These are phyloP conservation scores for Penicillium lividum DNA, from an alignment of 495 filamentous ascomycete genomes.

Conservation along the genomic window DNA sequence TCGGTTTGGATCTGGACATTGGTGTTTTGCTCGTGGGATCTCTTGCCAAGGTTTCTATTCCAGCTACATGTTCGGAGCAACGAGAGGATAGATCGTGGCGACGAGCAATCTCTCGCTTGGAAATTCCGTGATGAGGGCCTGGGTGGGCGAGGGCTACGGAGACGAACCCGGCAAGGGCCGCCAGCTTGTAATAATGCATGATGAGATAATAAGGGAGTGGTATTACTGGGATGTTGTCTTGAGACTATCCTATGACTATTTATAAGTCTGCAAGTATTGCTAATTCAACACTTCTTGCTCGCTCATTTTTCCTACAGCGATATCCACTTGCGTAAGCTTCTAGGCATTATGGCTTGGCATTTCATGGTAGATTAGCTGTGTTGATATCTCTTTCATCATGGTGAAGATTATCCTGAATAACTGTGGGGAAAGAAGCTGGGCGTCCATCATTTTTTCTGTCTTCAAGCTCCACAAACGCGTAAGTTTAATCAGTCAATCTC, in stretches of 20 bases:
- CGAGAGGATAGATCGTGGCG: neutral
- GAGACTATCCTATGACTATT: neutral
- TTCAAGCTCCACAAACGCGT: neutral
- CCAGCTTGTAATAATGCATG: neutral
- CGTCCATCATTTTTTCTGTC: neutral
- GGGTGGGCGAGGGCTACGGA: neutral
- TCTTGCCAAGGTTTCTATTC: neutral
- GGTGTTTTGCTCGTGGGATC: neutral
- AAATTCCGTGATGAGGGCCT: neutral
- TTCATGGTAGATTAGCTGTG: neutral
- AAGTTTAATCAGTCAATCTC: too few relatives aligned
- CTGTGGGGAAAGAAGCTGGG: neutral
- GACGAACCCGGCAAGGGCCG: neutral
- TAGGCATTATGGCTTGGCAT: neutral
- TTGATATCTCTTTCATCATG: neutral
- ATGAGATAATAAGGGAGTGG: neutral
- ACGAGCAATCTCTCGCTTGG: neutral
- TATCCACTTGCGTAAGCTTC: neutral
- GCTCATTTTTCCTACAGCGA: neutral
- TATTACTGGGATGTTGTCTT: neutral
- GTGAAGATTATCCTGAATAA: neutral
- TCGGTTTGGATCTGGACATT: constrained; percentile 4
- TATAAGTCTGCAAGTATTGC: neutral
- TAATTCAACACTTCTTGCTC: neutral
- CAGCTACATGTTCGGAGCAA: neutral